These are phyloP conservation scores for Citrus trifoliata DNA, from an alignment of 345 rosid genomes.

Conservation along the genomic window DNA sequence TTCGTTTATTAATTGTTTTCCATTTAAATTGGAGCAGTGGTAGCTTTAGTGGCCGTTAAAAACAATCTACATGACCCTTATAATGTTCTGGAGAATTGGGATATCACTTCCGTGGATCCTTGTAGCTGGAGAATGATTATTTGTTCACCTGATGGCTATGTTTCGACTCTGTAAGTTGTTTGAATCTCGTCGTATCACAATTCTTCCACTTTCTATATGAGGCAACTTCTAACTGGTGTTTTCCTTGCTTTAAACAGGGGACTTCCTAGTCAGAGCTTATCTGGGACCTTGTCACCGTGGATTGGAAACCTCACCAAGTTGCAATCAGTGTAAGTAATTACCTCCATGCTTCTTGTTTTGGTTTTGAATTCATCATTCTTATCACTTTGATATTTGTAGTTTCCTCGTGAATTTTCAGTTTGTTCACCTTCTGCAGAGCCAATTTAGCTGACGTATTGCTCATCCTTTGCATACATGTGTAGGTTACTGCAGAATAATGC, in stretches of 20 bases:
- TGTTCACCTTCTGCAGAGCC: neutral
- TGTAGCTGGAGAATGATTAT: constrained; percentile 99
- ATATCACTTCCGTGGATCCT: constrained; percentile 95
- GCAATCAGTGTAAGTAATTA: constrained; percentile 74
- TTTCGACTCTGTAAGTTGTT: constrained; percentile 80
- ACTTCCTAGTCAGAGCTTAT: constrained; percentile 90
- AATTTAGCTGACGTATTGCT: neutral
- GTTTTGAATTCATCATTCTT: neutral
- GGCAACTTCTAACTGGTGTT: neutral
- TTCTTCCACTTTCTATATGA: neutral
- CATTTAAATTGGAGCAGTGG: constrained; percentile 61
- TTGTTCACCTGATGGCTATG: constrained; percentile 79
- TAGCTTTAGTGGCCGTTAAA: constrained; percentile 86
- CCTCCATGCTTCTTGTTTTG: constrained; percentile 8
- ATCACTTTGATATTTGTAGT: neutral
- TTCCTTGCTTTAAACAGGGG: constrained; percentile 49
- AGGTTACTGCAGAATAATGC: constrained; percentile 97
- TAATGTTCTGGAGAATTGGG: constrained; percentile 95
- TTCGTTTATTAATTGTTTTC: constrained; percentile 6
- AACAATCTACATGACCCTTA: constrained; percentile 76
- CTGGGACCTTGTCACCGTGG: constrained; percentile 84
- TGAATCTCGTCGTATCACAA: neutral
- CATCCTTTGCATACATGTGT: constrained; percentile 17
- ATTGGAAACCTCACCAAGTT: constrained; percentile 83
- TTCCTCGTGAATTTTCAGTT: neutral